These are phyloP conservation scores for Neostapfia colusana DNA, from an alignment of 176 grass and related monocot genomes.

Conservation along the genomic window DNA sequence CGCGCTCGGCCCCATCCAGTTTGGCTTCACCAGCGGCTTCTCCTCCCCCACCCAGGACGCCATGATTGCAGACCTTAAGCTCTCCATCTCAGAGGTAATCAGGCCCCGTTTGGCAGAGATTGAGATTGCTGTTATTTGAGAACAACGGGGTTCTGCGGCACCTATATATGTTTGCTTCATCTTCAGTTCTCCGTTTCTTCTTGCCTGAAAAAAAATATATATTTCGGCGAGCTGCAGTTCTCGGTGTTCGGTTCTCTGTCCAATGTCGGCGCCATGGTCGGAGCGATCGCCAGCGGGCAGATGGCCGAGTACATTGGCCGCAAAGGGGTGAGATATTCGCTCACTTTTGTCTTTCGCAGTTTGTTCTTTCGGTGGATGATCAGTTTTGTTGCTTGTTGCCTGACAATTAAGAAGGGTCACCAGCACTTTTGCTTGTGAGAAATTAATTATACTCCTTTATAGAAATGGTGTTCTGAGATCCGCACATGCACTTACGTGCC, in stretches of 20 bases:
- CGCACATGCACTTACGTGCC: not conserved
- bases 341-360: conserved; percentile 4
- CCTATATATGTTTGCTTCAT: not conserved
- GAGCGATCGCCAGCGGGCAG: conserved; percentile 70
- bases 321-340: conserved; percentile 55
- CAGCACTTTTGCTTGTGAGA: not conserved
- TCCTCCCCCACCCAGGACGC: conserved; percentile 60
- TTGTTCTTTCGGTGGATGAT: not conserved
- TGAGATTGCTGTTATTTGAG: too few relatives aligned
- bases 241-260: conserved; percentile 73
- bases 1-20: conserved; percentile 72
- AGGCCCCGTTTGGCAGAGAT: too few relatives aligned
- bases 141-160: too few relatives aligned
- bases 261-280: conserved; percentile 78
- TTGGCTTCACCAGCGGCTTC: conserved; percentile 71
- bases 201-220: not conserved
- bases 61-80: conserved; percentile 61
- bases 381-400: not conserved
- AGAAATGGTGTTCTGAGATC: not conserved
- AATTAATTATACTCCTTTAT: not conserved
- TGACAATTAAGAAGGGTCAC: not conserved
- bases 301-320: conserved; percentile 75
- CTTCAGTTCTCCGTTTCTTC: not conserved
- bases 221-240: conserved; percentile 33
- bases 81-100: conserved; percentile 65